Base-by-base conservation (phyloP, 192 early-diverging fungal genomes). In the Linnemannia schmuckeri region DNA sequence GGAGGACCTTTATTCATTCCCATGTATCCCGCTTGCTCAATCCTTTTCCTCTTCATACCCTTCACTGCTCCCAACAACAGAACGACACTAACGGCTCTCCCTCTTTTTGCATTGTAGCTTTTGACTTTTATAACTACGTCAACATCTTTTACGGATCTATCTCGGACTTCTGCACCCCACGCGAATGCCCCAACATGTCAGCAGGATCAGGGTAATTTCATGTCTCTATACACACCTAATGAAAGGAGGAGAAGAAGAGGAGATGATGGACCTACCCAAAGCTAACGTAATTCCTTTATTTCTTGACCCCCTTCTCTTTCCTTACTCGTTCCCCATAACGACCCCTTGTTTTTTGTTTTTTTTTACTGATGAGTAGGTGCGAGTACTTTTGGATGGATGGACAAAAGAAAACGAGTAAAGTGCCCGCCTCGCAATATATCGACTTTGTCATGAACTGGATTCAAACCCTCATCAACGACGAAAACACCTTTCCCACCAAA, bases 351-450 rank as follows among this genome's bases (percentile, higher is more conserved):
- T 66, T 27, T 27, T 27, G 1, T 8, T 27, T 66, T 66, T 27
- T 27, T 27, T 4, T 5, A 66, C 2, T 4, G 9, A 12, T 24
- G 6, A 57, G 57, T 78, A 93, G 91, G 71, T 89, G 89, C 76
- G 98, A 99, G 80, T 99, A 98, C 88, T 93, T 93, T 9, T 99
- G 98, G 98, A 94, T 94, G 69, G 98, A 99, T 90, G 94, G 93
- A 69, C 91, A 93, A 68, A 94, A 94, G 78, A 95, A 94, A 57
- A 90, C 95, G 40, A 82, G 78, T 47, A 98, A 97, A 84, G 91
- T 97, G 46, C 92, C 97, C 10, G 98, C 98, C 41, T 95, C 96
- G n/a, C 96, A 97, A 82, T 99, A 99, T 80, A 96, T 98, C 42
- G 97, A 99, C 92, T 98, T 95, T 84, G 96, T 96, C 70, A 93